Evolutionary conservation across 192 early-diverging fungal species (phyloP), one percentile per base, ranked within the genome.

Genomic region (Linnemannia exigua): DNA sequence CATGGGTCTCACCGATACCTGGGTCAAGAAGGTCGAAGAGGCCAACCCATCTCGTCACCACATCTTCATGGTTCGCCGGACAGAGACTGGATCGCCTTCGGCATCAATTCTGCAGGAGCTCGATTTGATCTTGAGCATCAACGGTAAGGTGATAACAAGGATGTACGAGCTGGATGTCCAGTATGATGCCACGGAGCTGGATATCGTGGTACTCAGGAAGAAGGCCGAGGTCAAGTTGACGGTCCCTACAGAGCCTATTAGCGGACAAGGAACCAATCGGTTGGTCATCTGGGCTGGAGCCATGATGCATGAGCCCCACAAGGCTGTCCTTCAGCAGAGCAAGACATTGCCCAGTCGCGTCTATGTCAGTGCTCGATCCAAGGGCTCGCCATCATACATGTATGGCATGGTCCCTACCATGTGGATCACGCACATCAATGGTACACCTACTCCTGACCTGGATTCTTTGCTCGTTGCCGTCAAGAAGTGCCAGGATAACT

Each of bases 231-330:
- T 95, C 78, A 89, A 83, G 0, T 70, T 98, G n/a, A 81, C 88
- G 25, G 95, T 97, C 4, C 92, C 93, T n/a, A 96, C 95, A 0
- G 92, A 89, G 44, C 89, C 89, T 15, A 79, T 90, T 44, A 90
- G 89, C 67, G 90, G 91, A 37, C 87, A 89, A 76, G 92, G 91
- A 51, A 95, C 92, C 8, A 91, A 88, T 28, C 93, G 94, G 74
- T 88, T 97, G 14, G 93, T 97, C 41, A 90, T 93, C 70, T 98
- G 97, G 97, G 95, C 95, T 5, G 97, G 97, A 25, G 95, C 94
- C 15, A 89, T 92, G 31, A 88, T 97, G 82, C 95, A 96, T 74
- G 91, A 92, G 73, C 94, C 95, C 38, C 91, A 94, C 87, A 93
- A 92, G 79, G 93, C 94, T 19, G 89, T 94, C 33, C 67, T 92